Evolutionary conservation across 495 filamentous ascomycete species (phyloP).

Genomic region (Tuber aestivum): DNA sequence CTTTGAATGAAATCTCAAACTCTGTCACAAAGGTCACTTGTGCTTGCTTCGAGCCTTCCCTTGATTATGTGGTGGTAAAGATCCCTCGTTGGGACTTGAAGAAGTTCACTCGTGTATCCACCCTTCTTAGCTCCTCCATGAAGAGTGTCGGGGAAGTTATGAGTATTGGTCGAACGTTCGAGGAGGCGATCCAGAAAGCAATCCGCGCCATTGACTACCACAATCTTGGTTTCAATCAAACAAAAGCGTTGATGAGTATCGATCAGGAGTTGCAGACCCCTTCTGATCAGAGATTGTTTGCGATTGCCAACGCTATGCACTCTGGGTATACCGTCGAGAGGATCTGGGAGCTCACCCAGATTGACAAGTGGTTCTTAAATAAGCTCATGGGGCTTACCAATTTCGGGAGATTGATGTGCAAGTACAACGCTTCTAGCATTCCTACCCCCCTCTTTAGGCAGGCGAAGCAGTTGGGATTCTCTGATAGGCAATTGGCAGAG

Average conservation of each 20-base stretch:
- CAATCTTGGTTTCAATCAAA: conserved; percentile 93
- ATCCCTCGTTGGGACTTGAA: conserved; percentile 98
- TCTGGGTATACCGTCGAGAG: conserved; percentile 87
- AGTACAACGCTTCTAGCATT: conserved; percentile 63
- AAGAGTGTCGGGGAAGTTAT: conserved; percentile 99
- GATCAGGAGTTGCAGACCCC: conserved; percentile 93
- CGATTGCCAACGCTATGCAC: conserved; percentile 96
- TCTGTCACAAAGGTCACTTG: conserved; percentile 93
- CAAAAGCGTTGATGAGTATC: conserved; percentile 86
- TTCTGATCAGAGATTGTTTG: conserved; percentile 94
- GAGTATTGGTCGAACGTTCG: conserved; percentile 93
- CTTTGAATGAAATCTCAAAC: conserved; percentile 93
- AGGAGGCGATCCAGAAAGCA: conserved; percentile 97
- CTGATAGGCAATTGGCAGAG: conserved; percentile 84
- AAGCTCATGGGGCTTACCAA: conserved; percentile 84
- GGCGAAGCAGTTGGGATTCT: conserved; percentile 91
- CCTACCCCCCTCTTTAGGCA: conserved; percentile 60
- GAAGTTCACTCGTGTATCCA: conserved; percentile 96
- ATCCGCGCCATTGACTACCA: conserved; percentile 91
- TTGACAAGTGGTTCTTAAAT: conserved; percentile 95
- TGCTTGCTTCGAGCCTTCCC: conserved; percentile 97
- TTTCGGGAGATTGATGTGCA: conserved; percentile 71
- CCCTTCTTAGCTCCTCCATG: conserved; percentile 92
- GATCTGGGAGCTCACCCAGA: conserved; percentile 96
- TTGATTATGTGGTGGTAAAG: conserved; percentile 98